Percentiles rank a stretch among this genome's conserved stretches.
Conservation (phyloP, 192 early-diverging fungal species). For the Phlyctochytrium planicorne region DNA sequence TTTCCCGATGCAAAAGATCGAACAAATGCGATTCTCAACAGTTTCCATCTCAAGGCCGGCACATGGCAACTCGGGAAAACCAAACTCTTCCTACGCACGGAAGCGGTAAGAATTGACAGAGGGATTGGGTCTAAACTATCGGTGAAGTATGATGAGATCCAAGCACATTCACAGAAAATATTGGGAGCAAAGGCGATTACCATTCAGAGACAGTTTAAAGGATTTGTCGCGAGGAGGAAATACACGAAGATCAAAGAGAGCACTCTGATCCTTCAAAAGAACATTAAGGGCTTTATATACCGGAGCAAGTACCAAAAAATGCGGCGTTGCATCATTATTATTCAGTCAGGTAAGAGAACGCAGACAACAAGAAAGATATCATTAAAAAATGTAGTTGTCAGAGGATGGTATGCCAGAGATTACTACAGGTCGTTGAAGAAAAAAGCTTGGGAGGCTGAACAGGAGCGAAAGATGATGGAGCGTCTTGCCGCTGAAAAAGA, state of each 20-base stretch:
- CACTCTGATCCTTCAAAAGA: constrained; percentile 38
- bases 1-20: constrained; percentile 24
- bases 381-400: no score
- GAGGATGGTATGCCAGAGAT: constrained; percentile 54
- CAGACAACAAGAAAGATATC: no score
- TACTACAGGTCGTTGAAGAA: constrained; percentile 27
- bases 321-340: constrained; percentile 40
- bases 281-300: constrained; percentile 40
- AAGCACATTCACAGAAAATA: constrained; percentile 30
- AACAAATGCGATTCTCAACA: constrained; percentile 23
- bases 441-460: constrained; percentile 26
- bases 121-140: background rate
- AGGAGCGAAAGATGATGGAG: background rate
- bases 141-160: constrained; percentile 28
- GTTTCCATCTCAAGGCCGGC: constrained; percentile 19
- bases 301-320: constrained; percentile 39
- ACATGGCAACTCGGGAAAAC: constrained; percentile 51
- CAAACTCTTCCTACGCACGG: constrained; percentile 49
- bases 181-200: constrained; percentile 40
- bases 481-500: constrained; percentile 11
- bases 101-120: constrained; percentile 27
- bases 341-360: constrained; percentile 44
- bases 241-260: constrained; percentile 36
- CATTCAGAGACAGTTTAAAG: constrained; percentile 43
- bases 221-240: constrained; percentile 40